phyloP scores from a whole-genome alignment of 352 stramenopile species.

The Ophiocytium majus region DNA sequence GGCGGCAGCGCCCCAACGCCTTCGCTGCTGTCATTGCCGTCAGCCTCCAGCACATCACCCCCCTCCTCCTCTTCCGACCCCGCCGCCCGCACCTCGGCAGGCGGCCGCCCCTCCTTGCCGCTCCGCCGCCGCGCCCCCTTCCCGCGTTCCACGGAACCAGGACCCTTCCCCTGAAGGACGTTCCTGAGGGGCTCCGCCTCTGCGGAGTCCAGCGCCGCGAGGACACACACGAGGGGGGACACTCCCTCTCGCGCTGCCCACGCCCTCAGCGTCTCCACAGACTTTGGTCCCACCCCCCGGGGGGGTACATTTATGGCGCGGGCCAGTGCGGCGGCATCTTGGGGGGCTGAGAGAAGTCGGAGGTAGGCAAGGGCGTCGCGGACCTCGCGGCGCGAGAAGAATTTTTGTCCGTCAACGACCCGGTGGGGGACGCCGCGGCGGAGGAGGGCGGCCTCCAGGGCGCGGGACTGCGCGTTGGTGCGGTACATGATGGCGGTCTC shows the following conservation, averaged over 20 bases:
- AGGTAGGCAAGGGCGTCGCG: constrained; percentile 49
- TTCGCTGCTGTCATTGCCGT: too few relatives aligned
- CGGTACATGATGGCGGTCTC: constrained; percentile 54
- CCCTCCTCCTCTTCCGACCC: too few relatives aligned
- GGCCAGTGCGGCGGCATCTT: constrained; percentile 28
- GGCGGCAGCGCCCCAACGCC: background rate
- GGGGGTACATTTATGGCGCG: constrained; percentile 40
- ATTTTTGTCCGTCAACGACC: constrained; percentile 45
- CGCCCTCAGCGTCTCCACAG: constrained; percentile 24
- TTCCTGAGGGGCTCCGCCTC: background rate
- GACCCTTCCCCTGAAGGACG: too few relatives aligned
- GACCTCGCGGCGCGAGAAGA: constrained; percentile 49
- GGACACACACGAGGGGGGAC: background rate
- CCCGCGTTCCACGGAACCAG: too few relatives aligned
- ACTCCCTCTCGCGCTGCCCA: background rate
- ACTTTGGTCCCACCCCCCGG: constrained; percentile 40
- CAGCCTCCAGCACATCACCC: too few relatives aligned
- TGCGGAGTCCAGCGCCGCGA: background rate
- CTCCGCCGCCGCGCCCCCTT: too few relatives aligned
- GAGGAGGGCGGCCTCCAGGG: constrained; percentile 47
- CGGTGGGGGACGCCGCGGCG: constrained; percentile 36
- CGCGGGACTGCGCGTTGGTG: constrained; percentile 50
- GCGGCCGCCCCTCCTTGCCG: too few relatives aligned
- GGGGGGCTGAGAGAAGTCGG: constrained; percentile 30
- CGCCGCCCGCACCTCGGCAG: too few relatives aligned